Conservation (phyloP, 352 stramenopile species). For the Phytopythium sindhum region DNA sequence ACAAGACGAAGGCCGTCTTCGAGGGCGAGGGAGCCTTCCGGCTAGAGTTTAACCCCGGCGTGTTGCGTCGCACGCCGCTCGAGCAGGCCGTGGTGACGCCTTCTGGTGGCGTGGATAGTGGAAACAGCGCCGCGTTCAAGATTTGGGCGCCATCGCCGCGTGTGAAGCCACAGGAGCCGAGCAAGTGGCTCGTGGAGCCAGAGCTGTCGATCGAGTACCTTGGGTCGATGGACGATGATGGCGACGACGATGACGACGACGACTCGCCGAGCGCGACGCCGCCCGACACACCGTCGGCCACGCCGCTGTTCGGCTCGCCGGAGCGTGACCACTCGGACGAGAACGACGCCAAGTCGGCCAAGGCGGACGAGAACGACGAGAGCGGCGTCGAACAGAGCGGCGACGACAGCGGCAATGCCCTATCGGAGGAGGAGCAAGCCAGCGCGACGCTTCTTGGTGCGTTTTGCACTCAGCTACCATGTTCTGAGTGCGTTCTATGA, state of each 20-base stretch:
- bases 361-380: conserved; percentile 23
- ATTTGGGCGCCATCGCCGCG: conserved; percentile 84
- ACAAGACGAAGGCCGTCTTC: conserved; percentile 76
- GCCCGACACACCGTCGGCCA: conserved; percentile 62
- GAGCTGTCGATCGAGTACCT: conserved; percentile 77
- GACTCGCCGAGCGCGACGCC: conserved; percentile 64
- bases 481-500: neutral
- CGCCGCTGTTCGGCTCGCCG: conserved; percentile 66
- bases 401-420: conserved; percentile 40
- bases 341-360: conserved; percentile 31
- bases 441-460: conserved; percentile 14
- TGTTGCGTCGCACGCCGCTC: conserved; percentile 72
- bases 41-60: conserved; percentile 79
- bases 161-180: conserved; percentile 62
- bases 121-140: conserved; percentile 41
- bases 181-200: conserved; percentile 82
- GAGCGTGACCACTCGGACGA: conserved; percentile 40
- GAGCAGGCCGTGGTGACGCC: conserved; percentile 47
- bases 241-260: conserved; percentile 71
- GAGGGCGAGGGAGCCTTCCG: conserved; percentile 82
- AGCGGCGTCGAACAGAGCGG: conserved; percentile 26
- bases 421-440: conserved; percentile 35
- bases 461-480: neutral
- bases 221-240: conserved; percentile 75
- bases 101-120: conserved; percentile 19